A percentile compares a stretch with the other conserved stretches of the same genome.
Evolutionary conservation across 176 grass and related monocot species (phyloP).

Genomic region (Aegilops umbellulata): DNA sequence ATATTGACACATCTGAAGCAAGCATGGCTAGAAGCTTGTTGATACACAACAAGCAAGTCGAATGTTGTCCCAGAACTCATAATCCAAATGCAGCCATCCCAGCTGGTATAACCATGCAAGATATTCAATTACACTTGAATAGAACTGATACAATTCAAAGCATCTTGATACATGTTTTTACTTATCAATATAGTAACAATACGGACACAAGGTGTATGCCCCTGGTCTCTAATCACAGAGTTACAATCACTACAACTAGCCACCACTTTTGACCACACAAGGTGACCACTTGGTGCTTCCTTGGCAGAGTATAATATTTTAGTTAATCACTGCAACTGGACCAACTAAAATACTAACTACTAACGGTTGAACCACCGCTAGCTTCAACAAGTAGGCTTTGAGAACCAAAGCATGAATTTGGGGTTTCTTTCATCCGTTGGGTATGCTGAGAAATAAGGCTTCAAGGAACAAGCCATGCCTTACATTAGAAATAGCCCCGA

Average conservation of each 20-base stretch:
- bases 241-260: not conserved
- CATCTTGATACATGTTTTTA: not conserved
- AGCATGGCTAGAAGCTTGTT: not conserved
- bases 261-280: not conserved
- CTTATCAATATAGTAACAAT: not conserved
- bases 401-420: not conserved
- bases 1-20: not conserved
- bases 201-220: not conserved
- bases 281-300: not conserved
- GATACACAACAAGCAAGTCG: not conserved
- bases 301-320: not conserved
- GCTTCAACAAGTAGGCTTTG: not conserved
- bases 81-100: not conserved
- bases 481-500: not conserved
- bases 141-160: not conserved
- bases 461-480: too few relatives aligned
- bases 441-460: not conserved
- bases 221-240: not conserved
- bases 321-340: not conserved
- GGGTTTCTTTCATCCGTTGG: not conserved
- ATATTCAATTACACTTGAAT: not conserved
- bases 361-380: not conserved
- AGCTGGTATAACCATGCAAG: not conserved
- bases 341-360: not conserved
- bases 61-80: not conserved